Evolutionary conservation across 371 early-diverging fungal species (phyloP).

Genomic region (Rhizomucor miehei): DNA sequence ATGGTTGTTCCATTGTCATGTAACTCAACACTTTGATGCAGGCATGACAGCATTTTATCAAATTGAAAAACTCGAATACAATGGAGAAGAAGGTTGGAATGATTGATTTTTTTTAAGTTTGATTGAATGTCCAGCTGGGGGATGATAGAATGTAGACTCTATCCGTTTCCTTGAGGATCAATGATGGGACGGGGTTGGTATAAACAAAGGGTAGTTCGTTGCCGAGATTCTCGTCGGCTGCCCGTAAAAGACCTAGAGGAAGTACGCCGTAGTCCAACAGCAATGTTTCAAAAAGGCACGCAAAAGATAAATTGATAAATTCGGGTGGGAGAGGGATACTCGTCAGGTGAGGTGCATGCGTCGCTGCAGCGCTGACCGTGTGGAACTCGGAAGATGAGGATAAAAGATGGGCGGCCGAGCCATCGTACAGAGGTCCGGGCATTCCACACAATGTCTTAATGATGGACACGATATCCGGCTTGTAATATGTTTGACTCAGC

Average conservation of each 20-base stretch:
- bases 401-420: constrained; percentile 11
- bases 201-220: constrained; percentile 51
- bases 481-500: constrained; percentile 48
- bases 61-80: constrained; percentile 40
- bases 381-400: constrained; percentile 22
- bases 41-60: constrained; percentile 52
- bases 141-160: constrained; percentile 20
- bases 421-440: constrained; percentile 30
- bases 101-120: too few relatives aligned
- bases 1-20: constrained; percentile 56
- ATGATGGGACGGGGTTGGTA: constrained; percentile 49
- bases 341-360: constrained; percentile 26
- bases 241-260: constrained; percentile 43
- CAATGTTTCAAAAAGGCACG: constrained; percentile 36
- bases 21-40: constrained; percentile 42
- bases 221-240: constrained; percentile 38
- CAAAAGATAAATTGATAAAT: constrained; percentile 40
- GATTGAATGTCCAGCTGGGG: not conserved
- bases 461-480: constrained; percentile 50
- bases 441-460: constrained; percentile 54
- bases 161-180: constrained; percentile 29
- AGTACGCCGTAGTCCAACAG: constrained; percentile 38
- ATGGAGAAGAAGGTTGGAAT: constrained; percentile 47
- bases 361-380: constrained; percentile 19
- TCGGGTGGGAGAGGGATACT: constrained; percentile 32